These are phyloP conservation scores for Mrakia gelida DNA, from an alignment of 768 basidiomycete genomes.

Conservation along the genomic window DNA sequence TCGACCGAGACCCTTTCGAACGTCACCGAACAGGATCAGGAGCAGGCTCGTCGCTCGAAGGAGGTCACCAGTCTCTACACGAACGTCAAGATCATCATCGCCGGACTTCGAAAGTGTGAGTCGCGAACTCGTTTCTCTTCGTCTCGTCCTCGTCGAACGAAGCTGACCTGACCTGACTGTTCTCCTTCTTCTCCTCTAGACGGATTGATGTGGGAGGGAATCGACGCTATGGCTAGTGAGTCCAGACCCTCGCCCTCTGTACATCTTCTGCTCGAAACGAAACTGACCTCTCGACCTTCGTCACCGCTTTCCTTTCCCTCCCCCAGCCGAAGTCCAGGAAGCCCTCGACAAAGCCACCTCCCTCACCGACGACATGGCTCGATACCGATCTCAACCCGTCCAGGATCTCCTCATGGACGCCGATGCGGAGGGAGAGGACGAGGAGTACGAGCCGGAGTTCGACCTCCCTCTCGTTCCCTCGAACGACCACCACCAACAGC, in stretches of 20 bases:
- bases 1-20: not conserved
- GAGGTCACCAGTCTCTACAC: slow-evolving; percentile 21
- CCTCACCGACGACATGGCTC: slow-evolving; percentile 18
- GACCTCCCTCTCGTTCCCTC: not conserved
- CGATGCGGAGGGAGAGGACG: slow-evolving; percentile 14
- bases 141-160: no score
- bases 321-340: slow-evolving; percentile 15
- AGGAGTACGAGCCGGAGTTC: slow-evolving; percentile 10
- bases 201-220: slow-evolving; percentile 22
- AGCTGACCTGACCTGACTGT: no score
- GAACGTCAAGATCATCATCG: slow-evolving; percentile 26
- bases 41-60: not conserved
- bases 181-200: no score
- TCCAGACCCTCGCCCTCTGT: no score
- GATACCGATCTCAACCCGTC: not conserved
- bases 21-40: not conserved
- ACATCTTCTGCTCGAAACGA: not conserved
- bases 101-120: slow-evolving; percentile 18
- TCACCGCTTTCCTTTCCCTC: not conserved
- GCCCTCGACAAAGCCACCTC: slow-evolving; percentile 18
- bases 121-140: no score
- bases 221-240: slow-evolving; percentile 21
- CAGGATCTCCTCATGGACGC: not conserved
- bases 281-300: not conserved
- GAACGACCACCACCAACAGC: no score